These are phyloP conservation scores for Oldenlandia corymbosa DNA, from an alignment of 257 asterid genomes.

Conservation along the genomic window DNA sequence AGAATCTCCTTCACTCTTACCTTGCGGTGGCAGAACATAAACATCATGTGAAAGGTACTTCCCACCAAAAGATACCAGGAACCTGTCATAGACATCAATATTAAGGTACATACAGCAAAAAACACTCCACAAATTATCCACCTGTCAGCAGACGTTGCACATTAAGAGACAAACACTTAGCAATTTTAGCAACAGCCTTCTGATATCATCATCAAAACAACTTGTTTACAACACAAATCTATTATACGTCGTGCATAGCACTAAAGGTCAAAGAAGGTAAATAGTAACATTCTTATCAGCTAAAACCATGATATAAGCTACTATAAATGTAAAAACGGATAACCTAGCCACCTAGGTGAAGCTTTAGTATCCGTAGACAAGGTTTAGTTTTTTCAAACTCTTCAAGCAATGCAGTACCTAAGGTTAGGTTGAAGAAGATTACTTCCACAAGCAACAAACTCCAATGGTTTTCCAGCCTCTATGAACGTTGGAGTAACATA, in stretches of 20 bases:
- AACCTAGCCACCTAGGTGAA: background rate
- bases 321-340: background rate
- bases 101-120: background rate
- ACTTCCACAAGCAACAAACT: conserved; percentile 82
- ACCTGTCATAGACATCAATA: conserved; percentile 39
- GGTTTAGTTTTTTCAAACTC: background rate
- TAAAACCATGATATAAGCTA: background rate
- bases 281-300: background rate
- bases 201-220: background rate
- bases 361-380: conserved; percentile 10
- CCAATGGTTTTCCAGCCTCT: conserved; percentile 91
- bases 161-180: background rate
- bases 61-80: conserved; percentile 79
- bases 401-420: conserved; percentile 39
- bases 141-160: background rate
- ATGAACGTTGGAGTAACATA: conserved; percentile 71
- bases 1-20: conserved; percentile 33
- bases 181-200: background rate
- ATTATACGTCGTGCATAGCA: too few species aligned
- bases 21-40: conserved; percentile 36
- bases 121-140: background rate
- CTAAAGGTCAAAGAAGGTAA: background rate
- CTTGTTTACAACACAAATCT: background rate
- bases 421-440: conserved; percentile 69
- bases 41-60: conserved; percentile 51